phyloP scores from a whole-genome alignment of 805 yeast genomes.

The Ogataea paraovalis region DNA sequence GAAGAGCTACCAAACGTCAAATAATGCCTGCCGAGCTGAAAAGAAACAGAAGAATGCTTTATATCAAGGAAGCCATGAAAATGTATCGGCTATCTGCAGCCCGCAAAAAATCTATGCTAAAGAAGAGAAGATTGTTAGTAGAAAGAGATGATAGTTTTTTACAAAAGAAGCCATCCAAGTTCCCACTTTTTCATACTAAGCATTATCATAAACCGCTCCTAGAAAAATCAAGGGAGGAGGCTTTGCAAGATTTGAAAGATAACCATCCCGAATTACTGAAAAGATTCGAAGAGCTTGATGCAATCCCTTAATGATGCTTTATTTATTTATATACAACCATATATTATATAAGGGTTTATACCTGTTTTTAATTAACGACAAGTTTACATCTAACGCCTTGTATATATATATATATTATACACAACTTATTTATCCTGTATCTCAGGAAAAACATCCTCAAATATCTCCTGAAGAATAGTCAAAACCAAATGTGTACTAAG shows the following conservation, averaged over 20 bases:
- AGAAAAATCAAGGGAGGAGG: not conserved
- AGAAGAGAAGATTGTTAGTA: not conserved
- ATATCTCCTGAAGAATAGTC: conserved; percentile 52
- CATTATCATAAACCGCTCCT: too few species aligned
- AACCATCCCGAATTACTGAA: not conserved
- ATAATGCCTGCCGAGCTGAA: too few species aligned
- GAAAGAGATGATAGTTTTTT: not conserved
- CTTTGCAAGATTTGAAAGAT: not conserved
- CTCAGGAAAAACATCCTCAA: conserved; percentile 45
- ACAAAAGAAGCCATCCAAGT: not conserved
- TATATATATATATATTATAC: not conserved
- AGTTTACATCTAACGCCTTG: too few species aligned
- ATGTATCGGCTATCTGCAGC: not conserved
- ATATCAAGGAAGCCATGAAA: not conserved
- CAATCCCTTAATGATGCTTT: not conserved
- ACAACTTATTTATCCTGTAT: conserved; percentile 8
- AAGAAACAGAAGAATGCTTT: not conserved
- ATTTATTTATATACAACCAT: not conserved
- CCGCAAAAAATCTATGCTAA: not conserved
- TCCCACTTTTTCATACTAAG: not conserved
- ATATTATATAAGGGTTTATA: not conserved
- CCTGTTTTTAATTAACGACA: too few species aligned
- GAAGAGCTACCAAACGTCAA: not conserved
- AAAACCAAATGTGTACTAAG: conserved; percentile 63
- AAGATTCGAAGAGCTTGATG: not conserved